Evolutionary conservation across 2,329 filamentous ascomycete species (phyloP), one percentile per base, ranked within the genome.

Genomic region (Coniochaeta sp.): DNA sequence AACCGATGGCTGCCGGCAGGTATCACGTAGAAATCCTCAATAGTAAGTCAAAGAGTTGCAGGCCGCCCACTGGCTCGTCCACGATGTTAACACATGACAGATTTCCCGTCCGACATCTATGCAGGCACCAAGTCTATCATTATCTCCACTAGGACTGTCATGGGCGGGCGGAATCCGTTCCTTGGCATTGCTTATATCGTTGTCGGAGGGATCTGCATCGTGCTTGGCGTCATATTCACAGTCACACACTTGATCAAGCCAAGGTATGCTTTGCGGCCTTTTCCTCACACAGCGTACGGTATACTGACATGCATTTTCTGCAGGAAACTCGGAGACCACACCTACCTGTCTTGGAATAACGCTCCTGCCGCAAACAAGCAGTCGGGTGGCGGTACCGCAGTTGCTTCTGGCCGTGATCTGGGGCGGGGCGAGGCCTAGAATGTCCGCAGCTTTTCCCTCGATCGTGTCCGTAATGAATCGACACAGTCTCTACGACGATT

Each of bases 301-400:
- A 31, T 44, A 26, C 56, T 58, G 36, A 58, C 56, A 44, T 9
- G 50, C 6, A 14, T 19, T 38, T 17, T 6, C 11, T 12, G 19
- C 66, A 93, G 95, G 70, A 99, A 98, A 89, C 84, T 99, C 47
- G 95, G 95, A 63, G 95, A 99, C 73, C 95, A 98, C 75, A 97
- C 92, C 9, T 98, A 99, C 73, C 83, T 99, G 57, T 95, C 91
- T 26, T 99, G 95, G 95, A 97, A 98, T 19, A 58, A 58, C 56
- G 56, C 36, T 31, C 56, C 56, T 31, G 56, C 26, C 33, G 56
- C 34, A 7, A 58, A 28, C 34, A 58, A 58, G 36, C 56, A 44
- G 38, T 44, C 56, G 5, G 56, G 56, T 31, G 31, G 31, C 33
- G 56, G 56, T 26, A 44, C 34, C 6, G 56, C 36, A 17, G n/a